These are phyloP conservation scores for Aristolochia californica DNA, from an alignment of 164 flowering plant genomes.

Conservation along the genomic window DNA sequence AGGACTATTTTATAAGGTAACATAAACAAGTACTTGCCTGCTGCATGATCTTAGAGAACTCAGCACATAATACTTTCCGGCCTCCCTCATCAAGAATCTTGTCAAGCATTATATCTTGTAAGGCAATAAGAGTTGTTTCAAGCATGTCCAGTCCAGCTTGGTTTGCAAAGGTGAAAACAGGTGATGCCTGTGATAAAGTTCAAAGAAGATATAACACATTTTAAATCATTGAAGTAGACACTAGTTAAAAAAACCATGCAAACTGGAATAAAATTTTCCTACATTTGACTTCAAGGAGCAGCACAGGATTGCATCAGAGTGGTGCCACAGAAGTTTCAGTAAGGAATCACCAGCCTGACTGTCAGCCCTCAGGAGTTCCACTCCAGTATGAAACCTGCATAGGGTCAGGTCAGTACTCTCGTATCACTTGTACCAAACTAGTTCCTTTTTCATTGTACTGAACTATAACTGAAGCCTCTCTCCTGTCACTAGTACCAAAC, in stretches of 20 bases:
- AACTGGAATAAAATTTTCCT: slow-evolving; percentile 1
- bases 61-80: slow-evolving; percentile 39
- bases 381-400: slow-evolving; percentile 68
- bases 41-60: slow-evolving; percentile 56
- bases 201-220: too few relatives aligned
- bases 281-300: slow-evolving; percentile 67
- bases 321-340: slow-evolving; percentile 68
- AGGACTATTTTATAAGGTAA: too few relatives aligned
- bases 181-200: slow-evolving; percentile 42
- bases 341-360: slow-evolving; percentile 45
- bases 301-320: slow-evolving; percentile 73
- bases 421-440: too few relatives aligned
- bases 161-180: slow-evolving; percentile 75
- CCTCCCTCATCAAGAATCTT: slow-evolving; percentile 63
- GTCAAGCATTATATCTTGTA: slow-evolving; percentile 64
- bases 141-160: slow-evolving; percentile 90
- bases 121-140: slow-evolving; percentile 65
- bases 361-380: slow-evolving; percentile 42
- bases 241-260: not conserved
- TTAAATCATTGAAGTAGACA: not conserved
- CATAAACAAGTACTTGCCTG: slow-evolving; percentile 36
- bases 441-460: too few relatives aligned
- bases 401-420: too few relatives aligned
- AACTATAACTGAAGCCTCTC: too few relatives aligned
- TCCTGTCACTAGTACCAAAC: too few relatives aligned